A percentile compares a stretch with the other conserved stretches of the same genome.
These are phyloP conservation scores for Vigna hirtella DNA, from an alignment of 306 rosid species.

Conservation along the genomic window DNA sequence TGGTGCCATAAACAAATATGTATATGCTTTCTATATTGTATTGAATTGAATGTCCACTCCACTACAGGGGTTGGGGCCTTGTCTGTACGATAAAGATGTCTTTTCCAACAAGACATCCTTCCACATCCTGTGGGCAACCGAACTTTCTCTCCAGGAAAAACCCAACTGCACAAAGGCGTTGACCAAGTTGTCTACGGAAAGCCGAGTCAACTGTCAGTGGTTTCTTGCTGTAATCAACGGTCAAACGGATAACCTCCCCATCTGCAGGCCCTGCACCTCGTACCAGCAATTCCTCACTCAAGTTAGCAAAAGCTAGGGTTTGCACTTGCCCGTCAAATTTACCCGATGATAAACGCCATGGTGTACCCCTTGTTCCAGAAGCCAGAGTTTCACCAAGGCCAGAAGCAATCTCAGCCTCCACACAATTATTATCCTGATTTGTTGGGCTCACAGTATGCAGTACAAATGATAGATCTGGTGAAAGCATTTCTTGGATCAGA, in stretches of 20 bases:
- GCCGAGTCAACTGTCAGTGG: slow-evolving; percentile 72
- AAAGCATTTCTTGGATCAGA: slow-evolving; percentile 94
- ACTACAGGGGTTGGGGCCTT: slow-evolving; percentile 82
- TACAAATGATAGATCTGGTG: slow-evolving; percentile 93
- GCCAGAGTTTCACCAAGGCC: slow-evolving; percentile 99
- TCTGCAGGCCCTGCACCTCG: slow-evolving; percentile 83
- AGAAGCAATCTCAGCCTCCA: slow-evolving; percentile 93
- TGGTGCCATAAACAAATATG: background rate
- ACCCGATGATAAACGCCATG: slow-evolving; percentile 88
- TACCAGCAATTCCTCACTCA: slow-evolving; percentile 86
- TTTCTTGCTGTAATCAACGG: slow-evolving; percentile 93
- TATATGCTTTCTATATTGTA: background rate
- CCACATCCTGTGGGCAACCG: slow-evolving; percentile 89
- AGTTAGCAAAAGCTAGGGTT: slow-evolving; percentile 89
- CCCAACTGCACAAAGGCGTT: slow-evolving; percentile 89
- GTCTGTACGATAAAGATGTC: slow-evolving; percentile 88
- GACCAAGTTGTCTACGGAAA: slow-evolving; percentile 82
- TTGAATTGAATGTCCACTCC: background rate
- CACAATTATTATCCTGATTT: slow-evolving; percentile 68
- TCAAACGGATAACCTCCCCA: slow-evolving; percentile 82
- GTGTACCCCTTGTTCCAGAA: slow-evolving; percentile 93
- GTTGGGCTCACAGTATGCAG: slow-evolving; percentile 84
- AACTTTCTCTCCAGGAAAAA: slow-evolving; percentile 86
- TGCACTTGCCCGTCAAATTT: slow-evolving; percentile 79
- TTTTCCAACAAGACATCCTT: slow-evolving; percentile 89